phyloP scores from a whole-genome alignment of 139 green algal species.

The Pycnococcus provasolii region DNA sequence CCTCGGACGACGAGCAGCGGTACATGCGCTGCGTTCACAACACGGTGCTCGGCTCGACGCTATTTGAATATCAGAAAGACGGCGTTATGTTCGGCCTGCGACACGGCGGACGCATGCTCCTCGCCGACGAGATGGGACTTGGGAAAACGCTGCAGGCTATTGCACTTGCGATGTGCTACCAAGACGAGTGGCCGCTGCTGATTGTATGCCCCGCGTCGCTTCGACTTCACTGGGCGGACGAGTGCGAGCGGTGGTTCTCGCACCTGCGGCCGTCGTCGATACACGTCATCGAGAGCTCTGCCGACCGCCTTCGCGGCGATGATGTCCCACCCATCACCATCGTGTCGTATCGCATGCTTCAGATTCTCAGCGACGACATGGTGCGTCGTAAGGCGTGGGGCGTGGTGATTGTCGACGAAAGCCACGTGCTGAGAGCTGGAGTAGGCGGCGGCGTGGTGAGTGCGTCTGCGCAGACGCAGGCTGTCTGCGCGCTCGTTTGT shows the following conservation, averaged over 20 bases:
- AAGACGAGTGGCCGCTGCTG: constrained; percentile 83
- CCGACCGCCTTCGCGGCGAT: constrained; percentile 50
- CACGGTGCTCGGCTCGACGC: background rate
- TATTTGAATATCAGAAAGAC: constrained; percentile 24
- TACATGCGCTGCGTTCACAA: too few relatives aligned
- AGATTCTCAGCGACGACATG: constrained; percentile 8
- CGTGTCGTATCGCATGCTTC: constrained; percentile 19
- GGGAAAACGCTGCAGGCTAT: constrained; percentile 59
- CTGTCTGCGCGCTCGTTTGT: constrained; percentile 31
- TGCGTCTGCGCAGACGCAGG: constrained; percentile 51
- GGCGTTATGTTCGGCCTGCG: constrained; percentile 68
- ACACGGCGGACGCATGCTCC: constrained; percentile 54
- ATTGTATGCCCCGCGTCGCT: constrained; percentile 74
- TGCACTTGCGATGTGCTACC: constrained; percentile 69
- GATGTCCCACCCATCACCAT: constrained; percentile 26
- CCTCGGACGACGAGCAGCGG: too few relatives aligned
- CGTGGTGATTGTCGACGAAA: constrained; percentile 71
- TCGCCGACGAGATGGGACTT: constrained; percentile 85
- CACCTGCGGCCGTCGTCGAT: constrained; percentile 51
- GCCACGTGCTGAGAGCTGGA: constrained; percentile 64
- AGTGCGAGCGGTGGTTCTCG: constrained; percentile 87
- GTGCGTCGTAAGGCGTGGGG: constrained; percentile 37
- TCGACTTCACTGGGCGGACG: constrained; percentile 83
- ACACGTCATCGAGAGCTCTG: constrained; percentile 27
- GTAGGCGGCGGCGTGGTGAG: constrained; percentile 41